Evolutionary conservation across 2,329 filamentous ascomycete genomes (phyloP).

Genomic region (Cadophora sp.): DNA sequence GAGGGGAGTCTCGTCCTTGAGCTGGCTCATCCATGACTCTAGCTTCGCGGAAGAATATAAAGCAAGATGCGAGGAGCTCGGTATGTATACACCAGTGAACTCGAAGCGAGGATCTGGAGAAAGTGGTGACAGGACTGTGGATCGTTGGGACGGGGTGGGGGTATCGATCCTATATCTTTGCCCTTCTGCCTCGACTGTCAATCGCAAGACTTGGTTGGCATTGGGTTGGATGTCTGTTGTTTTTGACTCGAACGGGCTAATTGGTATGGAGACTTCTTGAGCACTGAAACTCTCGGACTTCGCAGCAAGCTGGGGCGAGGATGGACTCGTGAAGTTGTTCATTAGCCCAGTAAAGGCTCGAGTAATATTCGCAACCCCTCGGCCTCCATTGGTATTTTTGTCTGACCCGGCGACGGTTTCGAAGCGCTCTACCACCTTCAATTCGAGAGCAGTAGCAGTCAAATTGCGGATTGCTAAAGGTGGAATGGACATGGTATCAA

Average conservation of each 20-base stretch:
- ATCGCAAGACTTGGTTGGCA: slow-evolving; percentile 70
- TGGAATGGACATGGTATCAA: slow-evolving; percentile 34
- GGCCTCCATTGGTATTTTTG: slow-evolving; percentile 34
- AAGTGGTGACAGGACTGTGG: slow-evolving; percentile 65
- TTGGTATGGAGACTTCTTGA: slow-evolving; percentile 65
- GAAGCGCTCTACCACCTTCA: slow-evolving; percentile 78
- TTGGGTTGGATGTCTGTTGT: slow-evolving; percentile 67
- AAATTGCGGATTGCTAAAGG: slow-evolving; percentile 81
- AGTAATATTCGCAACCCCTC: slow-evolving; percentile 49
- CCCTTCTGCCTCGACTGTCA: slow-evolving; percentile 73
- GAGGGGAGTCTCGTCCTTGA: slow-evolving; percentile 75
- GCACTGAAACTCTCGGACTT: slow-evolving; percentile 66
- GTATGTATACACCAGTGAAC: slow-evolving; percentile 72
- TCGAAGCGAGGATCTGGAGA: slow-evolving; percentile 56
- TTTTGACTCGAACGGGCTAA: slow-evolving; percentile 73
- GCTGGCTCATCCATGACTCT: slow-evolving; percentile 79
- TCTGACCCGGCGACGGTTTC: slow-evolving; percentile 55
- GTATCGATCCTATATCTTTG: slow-evolving; percentile 76
- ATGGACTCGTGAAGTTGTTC: slow-evolving; percentile 51
- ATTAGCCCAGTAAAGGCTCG: slow-evolving; percentile 53
- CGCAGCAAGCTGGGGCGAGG: slow-evolving; percentile 47
- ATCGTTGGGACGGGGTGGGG: slow-evolving; percentile 66
- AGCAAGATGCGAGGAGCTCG: slow-evolving; percentile 59
- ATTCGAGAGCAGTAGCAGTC: slow-evolving; percentile 73
- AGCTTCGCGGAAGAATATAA: slow-evolving; percentile 76